Conservation (phyloP, 768 basidiomycete species). For the Leccinellum luteum region DNA sequence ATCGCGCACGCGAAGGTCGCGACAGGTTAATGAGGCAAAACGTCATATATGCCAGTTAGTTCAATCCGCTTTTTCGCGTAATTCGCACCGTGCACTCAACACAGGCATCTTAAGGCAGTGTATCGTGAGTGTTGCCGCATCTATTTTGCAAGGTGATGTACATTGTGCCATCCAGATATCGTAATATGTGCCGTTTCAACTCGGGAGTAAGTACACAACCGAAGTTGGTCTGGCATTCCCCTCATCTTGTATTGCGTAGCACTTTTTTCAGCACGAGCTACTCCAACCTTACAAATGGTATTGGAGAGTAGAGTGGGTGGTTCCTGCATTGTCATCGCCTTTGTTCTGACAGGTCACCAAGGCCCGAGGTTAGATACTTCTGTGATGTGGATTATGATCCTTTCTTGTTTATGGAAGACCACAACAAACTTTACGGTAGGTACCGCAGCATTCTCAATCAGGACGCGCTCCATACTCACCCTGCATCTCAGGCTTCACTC, state of each 20-base stretch:
- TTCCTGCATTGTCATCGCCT: neutral
- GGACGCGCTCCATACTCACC: neutral
- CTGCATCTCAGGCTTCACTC: conserved; percentile 48
- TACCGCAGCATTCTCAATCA: neutral
- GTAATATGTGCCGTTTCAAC: conserved; percentile 80
- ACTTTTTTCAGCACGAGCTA: conserved; percentile 55
- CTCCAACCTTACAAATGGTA: conserved; percentile 56
- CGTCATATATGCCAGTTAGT: conserved; percentile 50
- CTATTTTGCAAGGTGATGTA: neutral
- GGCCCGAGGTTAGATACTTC: conserved; percentile 51
- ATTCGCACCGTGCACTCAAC: neutral
- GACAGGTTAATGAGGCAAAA: conserved; percentile 47
- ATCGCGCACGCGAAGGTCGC: conserved; percentile 50
- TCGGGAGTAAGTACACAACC: conserved; percentile 49
- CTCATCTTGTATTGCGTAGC: conserved; percentile 31
- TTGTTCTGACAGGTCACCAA: conserved; percentile 10
- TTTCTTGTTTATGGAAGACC: conserved; percentile 54
- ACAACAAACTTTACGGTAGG: conserved; percentile 50
- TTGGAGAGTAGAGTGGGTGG: conserved; percentile 56
- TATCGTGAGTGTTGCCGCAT: conserved; percentile 34
- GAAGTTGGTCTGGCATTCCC: neutral
- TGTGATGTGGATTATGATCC: conserved; percentile 54
- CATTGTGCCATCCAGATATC: conserved; percentile 39
- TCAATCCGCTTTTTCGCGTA: neutral
- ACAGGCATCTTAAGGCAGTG: conserved; percentile 34